Base-by-base conservation (phyloP, 345 rosid species). In the Eucalyptus pauciflora region DNA sequence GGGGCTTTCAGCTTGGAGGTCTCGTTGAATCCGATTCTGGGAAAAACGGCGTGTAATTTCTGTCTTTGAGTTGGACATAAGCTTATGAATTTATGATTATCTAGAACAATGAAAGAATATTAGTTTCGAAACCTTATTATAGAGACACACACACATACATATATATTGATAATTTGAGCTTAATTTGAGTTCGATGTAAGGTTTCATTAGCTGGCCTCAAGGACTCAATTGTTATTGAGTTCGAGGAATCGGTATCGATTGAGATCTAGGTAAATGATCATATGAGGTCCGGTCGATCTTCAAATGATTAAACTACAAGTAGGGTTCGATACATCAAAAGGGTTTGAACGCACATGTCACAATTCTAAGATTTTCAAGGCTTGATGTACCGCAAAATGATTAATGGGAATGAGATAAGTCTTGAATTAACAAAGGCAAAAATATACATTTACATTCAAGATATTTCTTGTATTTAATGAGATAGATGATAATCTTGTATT, bases 131-230 rank as follows among this genome's bases (percentile, higher is more conserved):
- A 71, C 13, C 7, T 37, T 37, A 18, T 71, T 9, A 17, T 69
- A 33, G 1, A 51, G 0, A 51, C 17, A 3, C 7, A 51, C 0
- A 51, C 7, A 51, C 1, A 50, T 5, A 33, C 33, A 33, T 33
- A 33, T 33, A 43, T 43, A 43, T 43, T 18, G 20, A 71, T 10
- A 37, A 37, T 71, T 37, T 0, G 5, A 18, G 81, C 46, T 71
- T 20, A 37, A 37, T 37, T 18, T 71, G 45, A 69, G 80, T 33
- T 33, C 2, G 24, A 18, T 10, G 8, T 71, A 37, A 41, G 43
- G 29, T 76, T 76, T 76, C 9, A 3, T 20, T 41, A 41, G 48
- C 48, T 2, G 3, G 24, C 29, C 48, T 41, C 3, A 25, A 41
- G 29, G 15, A 24, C 29, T 76, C 29, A 37, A 37, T 11, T 0